phyloP scores from a whole-genome alignment of 2,329 filamentous ascomycete genomes.

The Xylariaceae sp. region DNA sequence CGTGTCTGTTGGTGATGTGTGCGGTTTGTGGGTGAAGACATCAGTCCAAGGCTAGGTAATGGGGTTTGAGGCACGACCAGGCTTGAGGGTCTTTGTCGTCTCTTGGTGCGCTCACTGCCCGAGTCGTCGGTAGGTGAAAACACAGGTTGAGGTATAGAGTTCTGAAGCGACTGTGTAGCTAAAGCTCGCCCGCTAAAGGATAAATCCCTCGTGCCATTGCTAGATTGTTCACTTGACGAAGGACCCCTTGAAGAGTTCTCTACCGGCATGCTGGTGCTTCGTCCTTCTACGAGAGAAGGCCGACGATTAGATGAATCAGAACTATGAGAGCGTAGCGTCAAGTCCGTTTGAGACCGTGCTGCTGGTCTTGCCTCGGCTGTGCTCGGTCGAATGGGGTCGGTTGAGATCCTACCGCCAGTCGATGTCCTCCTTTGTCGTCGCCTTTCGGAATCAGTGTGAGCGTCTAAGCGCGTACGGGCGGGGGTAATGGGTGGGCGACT shows the following conservation, averaged over 20 bases:
- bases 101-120: constrained; percentile 29
- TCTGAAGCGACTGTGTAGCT: constrained; percentile 26
- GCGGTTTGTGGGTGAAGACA: constrained; percentile 39
- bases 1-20: constrained; percentile 49
- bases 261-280: constrained; percentile 49
- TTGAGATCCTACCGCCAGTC: constrained; percentile 63
- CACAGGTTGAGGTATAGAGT: constrained; percentile 25
- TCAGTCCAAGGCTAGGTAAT: constrained; percentile 41
- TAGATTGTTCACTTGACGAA: constrained; percentile 33
- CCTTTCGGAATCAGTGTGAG: constrained; percentile 54
- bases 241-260: constrained; percentile 33
- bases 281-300: constrained; percentile 50
- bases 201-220: constrained; percentile 35
- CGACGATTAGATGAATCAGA: constrained; percentile 48
- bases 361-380: constrained; percentile 56
- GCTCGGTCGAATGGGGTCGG: constrained; percentile 53
- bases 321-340: constrained; percentile 54
- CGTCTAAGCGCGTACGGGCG: constrained; percentile 58
- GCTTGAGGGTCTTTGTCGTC: constrained; percentile 48
- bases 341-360: constrained; percentile 70
- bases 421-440: constrained; percentile 56
- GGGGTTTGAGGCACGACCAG: constrained; percentile 46
- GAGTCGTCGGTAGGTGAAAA: constrained; percentile 30
- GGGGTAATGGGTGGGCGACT: constrained; percentile 59
- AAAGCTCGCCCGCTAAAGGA: constrained; percentile 48